A percentile compares a stretch with the other conserved stretches of the same genome.
Evolutionary conservation across 2,329 filamentous ascomycete species (phyloP).

Genomic region (Zasmidium citrigriseum): DNA sequence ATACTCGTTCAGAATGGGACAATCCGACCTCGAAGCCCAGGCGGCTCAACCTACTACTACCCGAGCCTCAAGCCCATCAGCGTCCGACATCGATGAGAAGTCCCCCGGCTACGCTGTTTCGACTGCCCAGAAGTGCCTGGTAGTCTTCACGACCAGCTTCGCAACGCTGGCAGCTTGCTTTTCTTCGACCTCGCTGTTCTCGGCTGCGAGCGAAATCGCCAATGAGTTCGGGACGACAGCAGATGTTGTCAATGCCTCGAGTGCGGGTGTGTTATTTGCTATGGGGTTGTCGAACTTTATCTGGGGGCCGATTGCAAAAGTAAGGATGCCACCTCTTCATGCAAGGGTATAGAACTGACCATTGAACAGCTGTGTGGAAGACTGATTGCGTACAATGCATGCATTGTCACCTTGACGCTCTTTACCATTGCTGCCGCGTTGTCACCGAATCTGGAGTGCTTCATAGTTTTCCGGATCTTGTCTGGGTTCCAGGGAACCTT

Average conservation of each 20-base stretch:
- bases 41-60: not conserved
- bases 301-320: slow-evolving; percentile 65
- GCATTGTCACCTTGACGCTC: slow-evolving; percentile 61
- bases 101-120: slow-evolving; percentile 21
- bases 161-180: slow-evolving; percentile 73
- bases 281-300: slow-evolving; percentile 70
- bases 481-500: slow-evolving; percentile 74
- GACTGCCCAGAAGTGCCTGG: slow-evolving; percentile 54
- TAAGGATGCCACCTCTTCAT: slow-evolving; percentile 12
- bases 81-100: not conserved
- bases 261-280: slow-evolving; percentile 67
- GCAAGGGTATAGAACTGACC: not conserved
- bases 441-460: slow-evolving; percentile 66
- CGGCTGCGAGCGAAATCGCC: slow-evolving; percentile 71
- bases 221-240: slow-evolving; percentile 63
- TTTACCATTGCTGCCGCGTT: slow-evolving; percentile 71
- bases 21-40: not conserved
- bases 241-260: slow-evolving; percentile 69
- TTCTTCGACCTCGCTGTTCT: slow-evolving; percentile 69
- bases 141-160: slow-evolving; percentile 68
- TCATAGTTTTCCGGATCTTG: slow-evolving; percentile 70
- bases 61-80: not conserved
- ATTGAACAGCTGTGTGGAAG: slow-evolving; percentile 38
- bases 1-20: not conserved
- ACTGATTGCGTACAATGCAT: slow-evolving; percentile 53